Percentiles rank a stretch among this genome's conserved stretches.
Evolutionary conservation across 768 basidiomycete genomes (phyloP).

Genomic region (Boletus bicolor): DNA sequence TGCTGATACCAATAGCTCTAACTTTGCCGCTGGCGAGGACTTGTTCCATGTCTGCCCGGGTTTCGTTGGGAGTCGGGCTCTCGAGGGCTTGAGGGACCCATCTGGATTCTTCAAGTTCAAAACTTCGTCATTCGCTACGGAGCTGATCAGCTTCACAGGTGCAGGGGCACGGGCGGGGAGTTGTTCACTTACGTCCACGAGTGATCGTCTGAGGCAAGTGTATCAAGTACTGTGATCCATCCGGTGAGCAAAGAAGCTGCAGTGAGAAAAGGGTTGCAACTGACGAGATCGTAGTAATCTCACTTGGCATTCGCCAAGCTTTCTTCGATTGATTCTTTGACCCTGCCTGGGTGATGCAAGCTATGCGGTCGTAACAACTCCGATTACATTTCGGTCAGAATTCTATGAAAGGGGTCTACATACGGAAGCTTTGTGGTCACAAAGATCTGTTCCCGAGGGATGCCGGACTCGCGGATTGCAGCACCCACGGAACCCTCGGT

Average conservation of each 20-base stretch:
- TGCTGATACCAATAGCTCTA: slow-evolving; percentile 39
- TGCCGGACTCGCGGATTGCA: slow-evolving; percentile 43
- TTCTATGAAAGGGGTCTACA: neutral
- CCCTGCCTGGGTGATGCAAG: slow-evolving; percentile 31
- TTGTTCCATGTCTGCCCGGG: slow-evolving; percentile 11
- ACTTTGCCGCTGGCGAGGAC: slow-evolving; percentile 21
- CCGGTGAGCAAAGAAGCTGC: neutral
- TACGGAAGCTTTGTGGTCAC: slow-evolving; percentile 50
- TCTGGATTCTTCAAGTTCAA: neutral
- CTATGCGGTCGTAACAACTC: neutral
- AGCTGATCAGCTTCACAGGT: neutral
- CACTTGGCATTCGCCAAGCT: slow-evolving; percentile 39
- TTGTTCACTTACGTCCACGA: neutral
- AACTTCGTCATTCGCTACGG: neutral
- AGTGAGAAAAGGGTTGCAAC: neutral
- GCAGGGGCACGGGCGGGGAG: neutral
- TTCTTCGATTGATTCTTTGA: slow-evolving; percentile 40
- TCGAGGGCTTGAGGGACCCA: neutral
- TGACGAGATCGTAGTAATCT: slow-evolving; percentile 48
- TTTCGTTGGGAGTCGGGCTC: slow-evolving; percentile 1
- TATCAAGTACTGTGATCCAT: neutral
- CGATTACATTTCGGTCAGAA: neutral
- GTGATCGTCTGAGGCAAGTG: slow-evolving; percentile 4
- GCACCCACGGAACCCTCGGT: slow-evolving; percentile 47
- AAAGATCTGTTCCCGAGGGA: slow-evolving; percentile 46